phyloP scores from a whole-genome alignment of 2,329 filamentous ascomycete genomes.

The Cladorrhinum sp. region DNA sequence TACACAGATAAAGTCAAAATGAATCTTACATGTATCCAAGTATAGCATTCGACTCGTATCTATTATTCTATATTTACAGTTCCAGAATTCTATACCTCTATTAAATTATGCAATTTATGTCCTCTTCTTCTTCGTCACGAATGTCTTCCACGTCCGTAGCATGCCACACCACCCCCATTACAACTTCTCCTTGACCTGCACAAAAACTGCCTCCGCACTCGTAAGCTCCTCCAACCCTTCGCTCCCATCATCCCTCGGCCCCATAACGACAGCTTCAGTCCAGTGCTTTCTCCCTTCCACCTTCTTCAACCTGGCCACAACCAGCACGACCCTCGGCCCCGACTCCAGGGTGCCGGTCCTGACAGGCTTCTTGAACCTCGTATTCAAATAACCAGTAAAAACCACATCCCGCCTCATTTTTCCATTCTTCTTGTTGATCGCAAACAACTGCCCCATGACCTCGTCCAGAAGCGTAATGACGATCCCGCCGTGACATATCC shows the following conservation, averaged over 20 bases:
- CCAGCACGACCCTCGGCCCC: constrained; percentile 36
- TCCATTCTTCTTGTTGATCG: constrained; percentile 35
- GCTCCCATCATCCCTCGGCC: constrained; percentile 34
- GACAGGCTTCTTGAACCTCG: constrained; percentile 52
- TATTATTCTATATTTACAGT: no score
- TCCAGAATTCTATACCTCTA: no score
- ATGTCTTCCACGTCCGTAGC: no score
- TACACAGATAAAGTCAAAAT: no score
- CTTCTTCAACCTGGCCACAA: constrained; percentile 42
- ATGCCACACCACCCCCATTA: no score
- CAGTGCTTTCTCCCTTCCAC: constrained; percentile 54
- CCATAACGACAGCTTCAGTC: constrained; percentile 46
- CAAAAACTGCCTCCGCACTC: constrained; percentile 52
- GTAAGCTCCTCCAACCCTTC: constrained; percentile 40
- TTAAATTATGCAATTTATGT: no score
- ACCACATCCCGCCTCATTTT: constrained; percentile 27
- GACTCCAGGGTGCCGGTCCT: constrained; percentile 41
- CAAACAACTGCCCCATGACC: constrained; percentile 49
- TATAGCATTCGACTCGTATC: no score
- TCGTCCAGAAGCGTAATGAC: constrained; percentile 59
- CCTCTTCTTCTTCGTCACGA: no score
- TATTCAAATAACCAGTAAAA: constrained; percentile 55
- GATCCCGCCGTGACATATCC: constrained; percentile 56
- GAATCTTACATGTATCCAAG: no score
- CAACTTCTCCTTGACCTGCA: constrained; percentile 27